phyloP scores from a whole-genome alignment of 768 basidiomycete species.

The Leccinellum rugosiceps region DNA sequence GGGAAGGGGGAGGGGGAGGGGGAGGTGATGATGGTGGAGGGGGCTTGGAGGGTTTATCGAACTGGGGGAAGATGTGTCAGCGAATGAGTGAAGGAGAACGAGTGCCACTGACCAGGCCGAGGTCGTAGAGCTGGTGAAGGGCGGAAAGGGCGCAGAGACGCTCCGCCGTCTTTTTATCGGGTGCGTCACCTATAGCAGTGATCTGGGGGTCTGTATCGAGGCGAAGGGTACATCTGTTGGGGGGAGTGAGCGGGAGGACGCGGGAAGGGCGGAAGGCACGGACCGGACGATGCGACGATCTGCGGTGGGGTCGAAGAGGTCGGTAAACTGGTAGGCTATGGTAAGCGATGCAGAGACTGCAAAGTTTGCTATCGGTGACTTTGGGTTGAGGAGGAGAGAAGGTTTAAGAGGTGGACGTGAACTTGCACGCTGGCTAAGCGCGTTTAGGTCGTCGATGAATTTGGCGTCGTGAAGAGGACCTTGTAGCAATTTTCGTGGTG shows the following conservation, averaged over 20 bases:
- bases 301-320: slow-evolving; percentile 12
- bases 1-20: slow-evolving; percentile 5
- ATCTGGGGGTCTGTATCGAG: slow-evolving; percentile 36
- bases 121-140: slow-evolving; percentile 61
- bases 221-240: slow-evolving; percentile 20
- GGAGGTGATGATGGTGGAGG: background rate
- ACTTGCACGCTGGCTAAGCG: slow-evolving; percentile 3
- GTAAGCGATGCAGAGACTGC: slow-evolving; percentile 12
- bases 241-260: background rate
- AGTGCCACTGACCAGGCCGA: slow-evolving; percentile 57
- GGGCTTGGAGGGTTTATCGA: slow-evolving; percentile 30
- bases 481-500: background rate
- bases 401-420: slow-evolving; percentile 24
- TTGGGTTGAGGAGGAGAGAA: slow-evolving; percentile 43
- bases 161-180: slow-evolving; percentile 61
- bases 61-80: slow-evolving; percentile 16
- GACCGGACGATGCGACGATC: slow-evolving; percentile 21
- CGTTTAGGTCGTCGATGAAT: slow-evolving; percentile 30
- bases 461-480: slow-evolving; percentile 37
- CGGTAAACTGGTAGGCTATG: slow-evolving; percentile 14
- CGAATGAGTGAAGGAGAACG: background rate
- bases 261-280: background rate
- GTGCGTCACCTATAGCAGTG: slow-evolving; percentile 60
- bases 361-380: slow-evolving; percentile 49
- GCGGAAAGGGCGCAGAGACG: slow-evolving; percentile 75